Conservation (phyloP, 2,329 filamentous ascomycete genomes). For the Berkeleyomyces basicola region DNA sequence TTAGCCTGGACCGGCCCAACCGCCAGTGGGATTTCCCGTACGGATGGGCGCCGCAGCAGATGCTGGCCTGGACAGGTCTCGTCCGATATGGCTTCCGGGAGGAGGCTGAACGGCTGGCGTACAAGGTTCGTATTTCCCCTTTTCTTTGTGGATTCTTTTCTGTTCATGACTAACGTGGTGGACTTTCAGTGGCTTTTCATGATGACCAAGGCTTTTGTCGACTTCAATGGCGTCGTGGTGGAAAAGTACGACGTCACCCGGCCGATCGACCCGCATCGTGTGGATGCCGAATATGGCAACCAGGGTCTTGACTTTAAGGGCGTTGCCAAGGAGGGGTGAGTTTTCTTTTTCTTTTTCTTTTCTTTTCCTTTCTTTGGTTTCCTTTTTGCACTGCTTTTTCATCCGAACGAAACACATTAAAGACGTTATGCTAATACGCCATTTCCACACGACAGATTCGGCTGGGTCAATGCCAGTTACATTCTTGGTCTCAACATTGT, state of each 20-base stretch:
- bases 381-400: not conserved
- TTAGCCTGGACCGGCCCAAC: conserved; percentile 73
- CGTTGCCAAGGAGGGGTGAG: conserved; percentile 87
- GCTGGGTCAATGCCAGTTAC: conserved; percentile 97
- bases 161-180: not conserved
- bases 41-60: conserved; percentile 97
- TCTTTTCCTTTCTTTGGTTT: not conserved
- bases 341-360: conserved; percentile 17
- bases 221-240: conserved; percentile 95
- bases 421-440: conserved; percentile 17
- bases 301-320: conserved; percentile 92
- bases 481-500: conserved; percentile 83
- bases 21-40: conserved; percentile 98
- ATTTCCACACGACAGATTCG: conserved; percentile 46
- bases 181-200: conserved; percentile 63
- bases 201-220: conserved; percentile 96
- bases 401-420: not conserved
- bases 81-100: conserved; percentile 82
- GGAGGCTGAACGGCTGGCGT: conserved; percentile 75
- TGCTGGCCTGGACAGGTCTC: conserved; percentile 89
- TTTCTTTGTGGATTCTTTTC: not conserved
- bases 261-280: conserved; percentile 76
- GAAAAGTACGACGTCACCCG: conserved; percentile 97
- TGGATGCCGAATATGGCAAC: conserved; percentile 95
- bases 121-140: conserved; percentile 34